Evolutionary conservation across 495 filamentous ascomycete species (phyloP).

Genomic region (Pseudoneurospora amorphoporcata): DNA sequence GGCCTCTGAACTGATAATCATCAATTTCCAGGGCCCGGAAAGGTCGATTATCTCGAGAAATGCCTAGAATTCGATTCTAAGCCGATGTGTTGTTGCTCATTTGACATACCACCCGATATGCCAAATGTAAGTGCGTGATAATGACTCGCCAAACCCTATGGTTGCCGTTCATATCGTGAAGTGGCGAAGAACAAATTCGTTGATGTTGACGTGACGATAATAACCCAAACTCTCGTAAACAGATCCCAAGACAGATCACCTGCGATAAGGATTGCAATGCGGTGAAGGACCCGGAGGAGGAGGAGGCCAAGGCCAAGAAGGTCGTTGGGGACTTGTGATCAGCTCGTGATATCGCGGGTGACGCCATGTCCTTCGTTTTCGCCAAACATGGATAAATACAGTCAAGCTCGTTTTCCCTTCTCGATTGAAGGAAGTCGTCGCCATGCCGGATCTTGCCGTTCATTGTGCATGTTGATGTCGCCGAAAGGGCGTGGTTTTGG

Average conservation of each 20-base stretch:
- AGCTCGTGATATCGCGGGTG: neutral
- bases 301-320: neutral
- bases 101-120: neutral
- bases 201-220: neutral
- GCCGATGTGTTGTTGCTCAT: constrained; percentile 11
- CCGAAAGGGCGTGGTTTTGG: neutral
- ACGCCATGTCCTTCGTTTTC: neutral
- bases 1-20: neutral
- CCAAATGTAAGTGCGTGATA: neutral
- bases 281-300: neutral
- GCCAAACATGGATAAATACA: neutral
- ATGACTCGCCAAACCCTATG: neutral
- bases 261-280: constrained; percentile 6
- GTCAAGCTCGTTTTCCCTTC: neutral
- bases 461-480: neutral
- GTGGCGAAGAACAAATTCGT: neutral
- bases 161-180: neutral
- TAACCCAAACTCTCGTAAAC: neutral
- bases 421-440: neutral
- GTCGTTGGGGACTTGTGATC: neutral
- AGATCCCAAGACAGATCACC: constrained; percentile 2
- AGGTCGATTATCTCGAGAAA: constrained; percentile 2
- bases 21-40: constrained; percentile 3
- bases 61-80: constrained; percentile 3
- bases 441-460: neutral